These are phyloP conservation scores for Exophiala phaeomuriformis DNA, from an alignment of 2,329 filamentous ascomycete genomes.

Conservation along the genomic window DNA sequence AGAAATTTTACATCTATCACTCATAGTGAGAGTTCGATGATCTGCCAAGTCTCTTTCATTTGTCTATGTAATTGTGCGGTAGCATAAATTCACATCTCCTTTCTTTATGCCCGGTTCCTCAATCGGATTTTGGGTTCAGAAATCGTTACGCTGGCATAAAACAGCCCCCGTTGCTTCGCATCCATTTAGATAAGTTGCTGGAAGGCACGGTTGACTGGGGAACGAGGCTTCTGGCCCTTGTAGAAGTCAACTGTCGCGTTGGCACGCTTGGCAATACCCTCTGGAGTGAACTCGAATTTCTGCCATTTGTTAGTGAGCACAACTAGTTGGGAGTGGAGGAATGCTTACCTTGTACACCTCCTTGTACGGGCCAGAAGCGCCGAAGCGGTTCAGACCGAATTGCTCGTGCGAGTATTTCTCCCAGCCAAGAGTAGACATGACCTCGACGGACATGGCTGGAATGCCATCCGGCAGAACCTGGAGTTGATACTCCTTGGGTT, in stretches of 20 bases:
- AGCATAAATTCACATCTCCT: no score
- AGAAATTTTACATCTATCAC: no score
- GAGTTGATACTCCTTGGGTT: constrained; percentile 91
- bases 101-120: no score
- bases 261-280: constrained; percentile 93
- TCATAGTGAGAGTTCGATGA: no score
- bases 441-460: constrained; percentile 87
- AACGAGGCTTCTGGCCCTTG: constrained; percentile 91
- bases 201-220: constrained; percentile 95
- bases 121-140: no score
- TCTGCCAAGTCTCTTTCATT: no score
- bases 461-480: constrained; percentile 89
- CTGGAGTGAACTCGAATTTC: constrained; percentile 99
- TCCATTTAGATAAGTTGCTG: constrained; percentile 75
- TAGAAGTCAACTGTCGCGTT: constrained; percentile 91
- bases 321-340: not conserved
- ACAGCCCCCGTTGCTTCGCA: not conserved
- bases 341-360: constrained; percentile 80
- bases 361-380: constrained; percentile 94
- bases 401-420: constrained; percentile 99
- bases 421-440: constrained; percentile 96
- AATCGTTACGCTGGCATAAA: no score
- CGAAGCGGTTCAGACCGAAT: constrained; percentile 98
- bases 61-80: no score
- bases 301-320: constrained; percentile 41